These are phyloP conservation scores for Dissoconium aciculare DNA, from an alignment of 2,329 filamentous ascomycete genomes.

Conservation along the genomic window DNA sequence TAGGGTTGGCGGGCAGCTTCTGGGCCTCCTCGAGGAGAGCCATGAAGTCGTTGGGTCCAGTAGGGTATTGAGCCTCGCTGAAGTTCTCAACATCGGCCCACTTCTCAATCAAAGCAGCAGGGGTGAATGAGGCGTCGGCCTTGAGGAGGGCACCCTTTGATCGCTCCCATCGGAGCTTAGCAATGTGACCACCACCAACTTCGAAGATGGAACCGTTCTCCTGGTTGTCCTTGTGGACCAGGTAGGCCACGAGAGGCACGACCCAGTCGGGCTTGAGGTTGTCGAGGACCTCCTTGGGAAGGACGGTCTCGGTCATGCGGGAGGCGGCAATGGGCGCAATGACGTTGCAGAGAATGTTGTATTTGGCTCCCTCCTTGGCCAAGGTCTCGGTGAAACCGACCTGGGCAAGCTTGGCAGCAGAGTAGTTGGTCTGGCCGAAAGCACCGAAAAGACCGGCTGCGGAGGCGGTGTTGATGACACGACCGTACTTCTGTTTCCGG, in stretches of 20 bases:
- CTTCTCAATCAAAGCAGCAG: constrained; percentile 72
- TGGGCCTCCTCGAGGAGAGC: constrained; percentile 68
- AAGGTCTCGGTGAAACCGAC: constrained; percentile 97
- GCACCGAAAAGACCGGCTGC: constrained; percentile 88
- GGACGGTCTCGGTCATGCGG: constrained; percentile 87
- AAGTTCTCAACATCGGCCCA: constrained; percentile 85
- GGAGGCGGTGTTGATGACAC: constrained; percentile 94
- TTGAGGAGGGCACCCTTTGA: constrained; percentile 78
- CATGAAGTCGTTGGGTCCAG: constrained; percentile 77
- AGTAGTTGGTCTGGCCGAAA: constrained; percentile 95
- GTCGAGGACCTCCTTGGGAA: constrained; percentile 83
- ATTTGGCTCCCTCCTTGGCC: constrained; percentile 93
- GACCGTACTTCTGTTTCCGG: constrained; percentile 95
- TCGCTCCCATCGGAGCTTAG: constrained; percentile 92
- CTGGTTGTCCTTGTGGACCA: constrained; percentile 74
- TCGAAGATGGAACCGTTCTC: constrained; percentile 90
- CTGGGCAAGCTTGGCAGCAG: constrained; percentile 87
- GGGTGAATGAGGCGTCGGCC: constrained; percentile 75
- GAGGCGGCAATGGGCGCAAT: constrained; percentile 92
- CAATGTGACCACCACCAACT: constrained; percentile 78
- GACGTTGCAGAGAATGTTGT: constrained; percentile 91
- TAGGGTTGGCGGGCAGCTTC: constrained; percentile 57
- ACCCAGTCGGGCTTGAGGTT: constrained; percentile 87
- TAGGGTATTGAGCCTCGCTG: constrained; percentile 66
- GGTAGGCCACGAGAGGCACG: constrained; percentile 75